Evolutionary conservation across 495 filamentous ascomycete genomes (phyloP).

Genomic region (Aspergillus baeticus): DNA sequence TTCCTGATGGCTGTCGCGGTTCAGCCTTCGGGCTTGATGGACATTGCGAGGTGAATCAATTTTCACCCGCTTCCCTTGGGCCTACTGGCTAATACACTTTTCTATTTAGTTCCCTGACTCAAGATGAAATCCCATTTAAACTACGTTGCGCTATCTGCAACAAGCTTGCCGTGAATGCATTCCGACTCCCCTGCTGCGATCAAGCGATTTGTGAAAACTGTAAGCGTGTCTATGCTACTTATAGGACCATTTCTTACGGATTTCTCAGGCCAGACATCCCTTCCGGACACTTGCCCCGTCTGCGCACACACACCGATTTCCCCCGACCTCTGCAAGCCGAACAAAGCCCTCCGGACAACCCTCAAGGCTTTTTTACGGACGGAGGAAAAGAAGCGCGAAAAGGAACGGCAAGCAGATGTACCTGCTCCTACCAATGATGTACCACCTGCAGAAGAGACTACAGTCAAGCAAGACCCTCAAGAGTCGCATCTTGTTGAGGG

Average conservation of each 20-base stretch:
- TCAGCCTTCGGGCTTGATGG: constrained; percentile 45
- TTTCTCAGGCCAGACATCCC: constrained; percentile 67
- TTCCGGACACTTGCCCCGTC: constrained; percentile 82
- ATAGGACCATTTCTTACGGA: constrained; percentile 21
- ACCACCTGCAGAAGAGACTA: constrained; percentile 23
- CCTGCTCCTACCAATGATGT: constrained; percentile 17
- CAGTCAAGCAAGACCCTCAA: constrained; percentile 20
- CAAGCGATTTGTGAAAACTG: constrained; percentile 91
- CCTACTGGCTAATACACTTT: constrained; percentile 2
- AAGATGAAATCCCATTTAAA: constrained; percentile 90
- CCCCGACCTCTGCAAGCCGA: constrained; percentile 79
- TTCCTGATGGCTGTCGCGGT: constrained; percentile 38
- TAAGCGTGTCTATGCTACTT: constrained; percentile 42
- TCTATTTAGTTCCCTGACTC: constrained; percentile 63
- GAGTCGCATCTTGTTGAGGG: constrained; percentile 17
- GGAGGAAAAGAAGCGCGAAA: constrained; percentile 80
- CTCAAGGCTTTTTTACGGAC: constrained; percentile 85
- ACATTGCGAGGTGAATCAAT: constrained; percentile 41
- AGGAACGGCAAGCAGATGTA: constrained; percentile 45
- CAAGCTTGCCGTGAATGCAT: constrained; percentile 86
- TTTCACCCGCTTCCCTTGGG: neutral
- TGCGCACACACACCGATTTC: constrained; percentile 88
- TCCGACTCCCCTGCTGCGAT: constrained; percentile 90
- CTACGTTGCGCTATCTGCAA: constrained; percentile 91
- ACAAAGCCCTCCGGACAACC: constrained; percentile 84